Percentiles rank a stretch among this genome's conserved stretches.
Evolutionary conservation across 331 rosid species (phyloP).

Genomic region (Acacia concinna): DNA sequence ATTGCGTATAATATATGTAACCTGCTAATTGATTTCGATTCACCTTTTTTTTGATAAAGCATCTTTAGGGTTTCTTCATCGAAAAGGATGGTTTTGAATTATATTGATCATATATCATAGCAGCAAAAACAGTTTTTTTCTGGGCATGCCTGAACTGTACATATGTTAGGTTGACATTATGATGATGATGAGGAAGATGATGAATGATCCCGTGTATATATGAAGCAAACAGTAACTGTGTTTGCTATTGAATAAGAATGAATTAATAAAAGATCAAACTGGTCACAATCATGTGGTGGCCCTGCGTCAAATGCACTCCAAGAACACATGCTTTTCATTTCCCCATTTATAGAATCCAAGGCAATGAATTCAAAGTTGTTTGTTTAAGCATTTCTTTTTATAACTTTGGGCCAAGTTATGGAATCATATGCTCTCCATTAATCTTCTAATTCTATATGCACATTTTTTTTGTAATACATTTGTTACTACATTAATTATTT

Average conservation of each 20-base stretch:
- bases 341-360: conserved; percentile 67
- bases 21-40: conserved; percentile 28
- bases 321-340: conserved; percentile 51
- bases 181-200: neutral
- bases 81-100: conserved; percentile 4
- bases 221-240: neutral
- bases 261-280: conserved; percentile 1
- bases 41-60: conserved; percentile 36
- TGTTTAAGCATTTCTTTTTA: conserved; percentile 30
- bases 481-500: no score
- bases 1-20: conserved; percentile 29
- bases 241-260: neutral
- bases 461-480: neutral
- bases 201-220: neutral
- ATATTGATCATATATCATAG: neutral
- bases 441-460: neutral
- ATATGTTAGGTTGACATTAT: neutral
- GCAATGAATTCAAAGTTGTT: conserved; percentile 43
- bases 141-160: neutral
- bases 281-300: conserved; percentile 32
- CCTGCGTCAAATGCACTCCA: conserved; percentile 41
- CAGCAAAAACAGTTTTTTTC: conserved; percentile 14
- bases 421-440: conserved; percentile 51
- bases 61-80: conserved; percentile 16
- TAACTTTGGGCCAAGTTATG: conserved; percentile 52